Evolutionary conservation across 345 rosid genomes (phyloP).

Genomic region (Gossypium ekmanianum): DNA sequence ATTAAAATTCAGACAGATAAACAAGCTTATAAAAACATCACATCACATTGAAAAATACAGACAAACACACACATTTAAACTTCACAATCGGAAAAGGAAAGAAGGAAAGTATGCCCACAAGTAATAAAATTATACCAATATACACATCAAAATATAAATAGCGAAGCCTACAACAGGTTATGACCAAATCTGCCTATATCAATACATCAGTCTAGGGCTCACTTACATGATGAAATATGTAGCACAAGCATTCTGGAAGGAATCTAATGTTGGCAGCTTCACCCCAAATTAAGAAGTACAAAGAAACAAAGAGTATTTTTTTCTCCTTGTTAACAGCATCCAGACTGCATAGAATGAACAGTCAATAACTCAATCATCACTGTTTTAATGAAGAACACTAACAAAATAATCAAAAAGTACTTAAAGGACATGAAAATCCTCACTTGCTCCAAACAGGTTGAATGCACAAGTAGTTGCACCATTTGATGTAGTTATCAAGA

Average conservation of each 20-base stretch:
- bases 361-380: conserved; percentile 4
- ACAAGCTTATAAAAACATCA: conserved; percentile 2
- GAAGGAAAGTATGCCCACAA: neutral
- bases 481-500: conserved; percentile 79
- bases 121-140: neutral
- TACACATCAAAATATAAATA: neutral
- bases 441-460: conserved; percentile 94
- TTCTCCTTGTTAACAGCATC: conserved; percentile 77
- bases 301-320: conserved; percentile 67
- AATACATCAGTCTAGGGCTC: neutral
- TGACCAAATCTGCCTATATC: neutral
- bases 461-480: conserved; percentile 84
- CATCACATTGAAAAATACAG: too few species aligned
- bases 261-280: conserved; percentile 84
- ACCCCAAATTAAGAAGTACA: conserved; percentile 94
- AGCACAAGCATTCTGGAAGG: conserved; percentile 92
- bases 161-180: neutral
- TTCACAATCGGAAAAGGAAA: neutral
- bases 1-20: neutral
- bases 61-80: neutral
- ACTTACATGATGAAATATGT: conserved; percentile 94
- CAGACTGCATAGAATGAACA: conserved; percentile 47
- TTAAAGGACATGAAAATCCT: conserved; percentile 17
- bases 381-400: conserved; percentile 1
- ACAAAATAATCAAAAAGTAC: conserved; percentile 17